Evolutionary conservation across 129 eudicot species (phyloP), one percentile per base, ranked within the genome.

Genomic region (Artemisia argyi): DNA sequence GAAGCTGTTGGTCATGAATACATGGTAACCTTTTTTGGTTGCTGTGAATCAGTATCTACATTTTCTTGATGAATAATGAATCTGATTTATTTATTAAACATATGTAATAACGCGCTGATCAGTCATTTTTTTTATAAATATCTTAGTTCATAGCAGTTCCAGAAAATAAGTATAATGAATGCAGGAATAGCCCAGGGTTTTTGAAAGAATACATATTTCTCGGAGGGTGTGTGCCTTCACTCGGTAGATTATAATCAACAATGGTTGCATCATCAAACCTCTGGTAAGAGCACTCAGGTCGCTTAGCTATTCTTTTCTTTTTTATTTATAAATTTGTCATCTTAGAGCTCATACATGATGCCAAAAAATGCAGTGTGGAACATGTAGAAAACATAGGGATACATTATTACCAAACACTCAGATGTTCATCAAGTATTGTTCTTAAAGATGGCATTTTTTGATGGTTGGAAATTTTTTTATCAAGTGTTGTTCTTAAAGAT

Each of bases 1-100:
- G 99, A 95, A 86, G 91, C 91, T 46, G 99, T 95, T 57, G 99
- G 99, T 3, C 97, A 95, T 69, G 99, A 95, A 73, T 91, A 67
- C 74, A 84, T 86, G 91, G 96, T 91, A 50, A 89, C 88, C 64
- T 95, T 88, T 56, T 94, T 94, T 42, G 46, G 85, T 35, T 84
- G 93, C 63, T 94, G 97, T 61, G 98, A 94, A 48, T 87, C 98
- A 3, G 56, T 75, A 11, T 24, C 6, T 11, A 59, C 22, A 2
- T 4, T 19, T 9, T 10, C 11, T 6, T 11, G 4, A 18, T 30
- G 13, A 15, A 11, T 22, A 58, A 39, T 7, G 46, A 39, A 39
- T 39, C 46, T 1, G 11, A 7, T 1, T 39, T 7, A 1, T 39
- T 39, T 39, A 39, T 39, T 8, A 7, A 18, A 59, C 42, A 18